These are phyloP conservation scores for Tricholoma bakamatsutake DNA, from an alignment of 768 basidiomycete species.

Conservation along the genomic window DNA sequence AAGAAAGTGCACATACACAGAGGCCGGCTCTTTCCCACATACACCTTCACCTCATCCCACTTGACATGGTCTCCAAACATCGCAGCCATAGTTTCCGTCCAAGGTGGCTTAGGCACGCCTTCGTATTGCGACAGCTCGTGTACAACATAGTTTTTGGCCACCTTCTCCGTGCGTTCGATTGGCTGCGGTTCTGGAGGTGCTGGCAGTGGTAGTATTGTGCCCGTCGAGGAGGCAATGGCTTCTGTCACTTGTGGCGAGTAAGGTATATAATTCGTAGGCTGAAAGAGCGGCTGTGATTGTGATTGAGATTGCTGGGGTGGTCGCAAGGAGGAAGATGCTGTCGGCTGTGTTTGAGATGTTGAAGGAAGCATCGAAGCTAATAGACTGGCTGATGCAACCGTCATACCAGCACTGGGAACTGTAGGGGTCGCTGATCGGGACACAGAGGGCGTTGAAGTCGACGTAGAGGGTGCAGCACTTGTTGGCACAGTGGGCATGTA, in stretches of 20 bases:
- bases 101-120: constrained; percentile 44
- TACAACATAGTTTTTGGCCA: constrained; percentile 65
- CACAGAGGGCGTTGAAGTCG: constrained; percentile 1
- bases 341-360: constrained; percentile 3
- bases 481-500: constrained; percentile 2
- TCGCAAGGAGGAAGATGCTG: background rate
- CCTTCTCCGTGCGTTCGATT: constrained; percentile 38
- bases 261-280: constrained; percentile 11
- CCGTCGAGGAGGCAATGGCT: background rate
- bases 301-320: background rate
- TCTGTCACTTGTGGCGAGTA: constrained; percentile 12
- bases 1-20: constrained; percentile 37
- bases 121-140: constrained; percentile 53
- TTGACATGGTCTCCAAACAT: constrained; percentile 83
- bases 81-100: constrained; percentile 72
- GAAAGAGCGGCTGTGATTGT: constrained; percentile 11
- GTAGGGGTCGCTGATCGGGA: background rate
- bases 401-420: background rate
- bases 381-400: background rate
- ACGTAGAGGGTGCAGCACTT: background rate
- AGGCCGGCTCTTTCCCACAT: constrained; percentile 59
- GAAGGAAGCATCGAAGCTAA: background rate
- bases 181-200: constrained; percentile 19
- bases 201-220: background rate
- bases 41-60: constrained; percentile 71